Evolutionary conservation across 441 rosid genomes (phyloP).

Genomic region (Gossypium trilobum): DNA sequence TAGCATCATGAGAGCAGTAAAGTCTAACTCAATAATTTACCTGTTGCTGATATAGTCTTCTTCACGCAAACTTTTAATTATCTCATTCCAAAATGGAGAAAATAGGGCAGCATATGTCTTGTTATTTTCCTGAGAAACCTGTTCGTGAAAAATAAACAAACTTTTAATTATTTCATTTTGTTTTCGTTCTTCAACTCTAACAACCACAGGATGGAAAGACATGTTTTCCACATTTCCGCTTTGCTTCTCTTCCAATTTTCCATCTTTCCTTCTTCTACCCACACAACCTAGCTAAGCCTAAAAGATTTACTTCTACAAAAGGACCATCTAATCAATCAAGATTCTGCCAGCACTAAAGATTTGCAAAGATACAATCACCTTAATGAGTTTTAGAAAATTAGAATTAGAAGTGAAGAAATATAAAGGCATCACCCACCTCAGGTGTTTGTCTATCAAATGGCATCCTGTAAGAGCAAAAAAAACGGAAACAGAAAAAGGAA

Average conservation of each 20-base stretch:
- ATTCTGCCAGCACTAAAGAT: neutral
- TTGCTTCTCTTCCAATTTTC: neutral
- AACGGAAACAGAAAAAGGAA: conserved; percentile 7
- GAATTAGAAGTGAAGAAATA: neutral
- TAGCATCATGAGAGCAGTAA: conserved; percentile 10
- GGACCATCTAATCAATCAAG: neutral
- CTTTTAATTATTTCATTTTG: neutral
- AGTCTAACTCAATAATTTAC: conserved; percentile 29
- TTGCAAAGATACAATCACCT: neutral
- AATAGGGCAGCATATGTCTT: conserved; percentile 81
- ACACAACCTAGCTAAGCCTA: neutral
- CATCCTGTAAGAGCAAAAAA: conserved; percentile 43
- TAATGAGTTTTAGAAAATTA: neutral
- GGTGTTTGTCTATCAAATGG: conserved; percentile 49
- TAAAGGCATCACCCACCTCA: conserved; percentile 40
- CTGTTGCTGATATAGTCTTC: conserved; percentile 94
- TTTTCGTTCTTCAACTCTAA: neutral
- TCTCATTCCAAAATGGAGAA: conserved; percentile 99
- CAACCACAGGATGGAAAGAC: neutral
- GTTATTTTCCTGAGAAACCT: conserved; percentile 66
- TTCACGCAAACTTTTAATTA: conserved; percentile 89
- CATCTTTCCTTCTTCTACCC: neutral
- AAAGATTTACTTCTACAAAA: neutral
- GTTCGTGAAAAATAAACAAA: conserved; percentile 21
- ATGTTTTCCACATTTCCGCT: neutral